Conservation (phyloP, 345 rosid species). For the Camelina sativa region DNA sequence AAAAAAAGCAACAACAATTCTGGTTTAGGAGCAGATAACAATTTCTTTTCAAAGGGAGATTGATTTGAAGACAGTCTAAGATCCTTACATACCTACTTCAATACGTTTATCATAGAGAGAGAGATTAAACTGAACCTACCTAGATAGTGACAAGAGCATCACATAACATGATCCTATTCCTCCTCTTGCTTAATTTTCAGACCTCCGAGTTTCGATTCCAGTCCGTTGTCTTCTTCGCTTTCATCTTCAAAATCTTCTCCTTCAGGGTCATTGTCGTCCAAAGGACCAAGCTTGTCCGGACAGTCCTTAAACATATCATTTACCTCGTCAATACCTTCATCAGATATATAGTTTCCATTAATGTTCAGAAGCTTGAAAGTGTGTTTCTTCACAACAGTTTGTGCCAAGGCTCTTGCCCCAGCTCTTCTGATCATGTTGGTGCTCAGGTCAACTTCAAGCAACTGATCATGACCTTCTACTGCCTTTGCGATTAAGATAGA, state of each 20-base stretch:
- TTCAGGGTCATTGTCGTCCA: conserved; percentile 82
- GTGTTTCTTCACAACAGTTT: conserved; percentile 61
- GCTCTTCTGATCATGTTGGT: conserved; percentile 65
- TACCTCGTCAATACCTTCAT: conserved; percentile 85
- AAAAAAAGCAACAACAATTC: conserved; percentile 21
- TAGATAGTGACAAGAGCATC: conserved; percentile 31
- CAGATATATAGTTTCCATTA: conserved; percentile 74
- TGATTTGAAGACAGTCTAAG: conserved; percentile 13
- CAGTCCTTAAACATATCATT: conserved; percentile 64
- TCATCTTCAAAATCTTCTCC: conserved; percentile 81
- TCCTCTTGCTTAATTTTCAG: conserved; percentile 64
- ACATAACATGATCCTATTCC: conserved; percentile 34
- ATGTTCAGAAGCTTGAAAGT: conserved; percentile 68
- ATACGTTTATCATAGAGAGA: conserved; percentile 16
- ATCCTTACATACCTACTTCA: conserved; percentile 33
- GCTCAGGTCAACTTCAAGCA: conserved; percentile 78
- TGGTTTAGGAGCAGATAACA: not conserved
- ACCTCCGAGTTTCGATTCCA: conserved; percentile 76
- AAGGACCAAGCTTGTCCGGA: conserved; percentile 59
- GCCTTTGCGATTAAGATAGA: conserved; percentile 70
- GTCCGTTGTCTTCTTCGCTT: conserved; percentile 58
- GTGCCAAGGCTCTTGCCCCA: conserved; percentile 73
- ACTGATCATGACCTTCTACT: conserved; percentile 64
- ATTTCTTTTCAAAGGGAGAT: conserved; percentile 21
- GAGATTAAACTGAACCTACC: conserved; percentile 25